phyloP scores from a whole-genome alignment of 495 filamentous ascomycete species.

The Hypoxylon subgilvum region DNA sequence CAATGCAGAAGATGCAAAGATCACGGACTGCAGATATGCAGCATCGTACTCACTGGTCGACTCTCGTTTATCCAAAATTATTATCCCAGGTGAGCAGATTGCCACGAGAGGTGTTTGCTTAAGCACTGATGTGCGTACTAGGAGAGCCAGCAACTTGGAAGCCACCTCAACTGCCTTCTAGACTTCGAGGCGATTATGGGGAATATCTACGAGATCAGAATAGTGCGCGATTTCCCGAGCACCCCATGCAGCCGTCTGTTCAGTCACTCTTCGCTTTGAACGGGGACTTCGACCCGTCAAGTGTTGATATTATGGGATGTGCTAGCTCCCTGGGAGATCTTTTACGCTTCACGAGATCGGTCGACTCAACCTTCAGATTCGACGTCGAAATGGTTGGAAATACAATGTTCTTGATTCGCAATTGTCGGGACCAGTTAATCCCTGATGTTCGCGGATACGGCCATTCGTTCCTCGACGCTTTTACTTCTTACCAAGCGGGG shows the following conservation, averaged over 20 bases:
- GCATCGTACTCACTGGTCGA: slow-evolving; percentile 65
- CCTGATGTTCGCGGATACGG: slow-evolving; percentile 63
- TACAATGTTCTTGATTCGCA: slow-evolving; percentile 68
- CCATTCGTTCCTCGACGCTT: slow-evolving; percentile 67
- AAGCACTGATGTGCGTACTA: slow-evolving; percentile 32
- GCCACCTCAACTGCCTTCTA: slow-evolving; percentile 47
- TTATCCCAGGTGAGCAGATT: slow-evolving; percentile 61
- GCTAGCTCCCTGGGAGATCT: slow-evolving; percentile 63
- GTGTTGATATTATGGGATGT: slow-evolving; percentile 68
- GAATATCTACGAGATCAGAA: slow-evolving; percentile 67
- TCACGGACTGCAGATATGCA: slow-evolving; percentile 46
- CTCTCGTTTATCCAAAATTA: slow-evolving; percentile 46
- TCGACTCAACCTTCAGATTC: slow-evolving; percentile 60
- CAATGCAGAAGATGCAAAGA: slow-evolving; percentile 22
- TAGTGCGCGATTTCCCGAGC: slow-evolving; percentile 59
- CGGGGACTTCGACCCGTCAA: slow-evolving; percentile 31
- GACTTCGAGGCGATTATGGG: slow-evolving; percentile 58
- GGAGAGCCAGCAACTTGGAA: slow-evolving; percentile 66
- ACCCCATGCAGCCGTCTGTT: slow-evolving; percentile 67
- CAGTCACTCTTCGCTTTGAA: slow-evolving; percentile 44
- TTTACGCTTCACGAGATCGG: slow-evolving; percentile 57
- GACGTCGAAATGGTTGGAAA: slow-evolving; percentile 63
- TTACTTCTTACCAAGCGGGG: slow-evolving; percentile 63
- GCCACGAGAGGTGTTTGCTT: not conserved
- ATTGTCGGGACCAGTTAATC: slow-evolving; percentile 59